Evolutionary conservation across 2,329 filamentous ascomycete genomes (phyloP), one percentile per base, ranked within the genome.

Genomic region (Corynespora cassiicola): DNA sequence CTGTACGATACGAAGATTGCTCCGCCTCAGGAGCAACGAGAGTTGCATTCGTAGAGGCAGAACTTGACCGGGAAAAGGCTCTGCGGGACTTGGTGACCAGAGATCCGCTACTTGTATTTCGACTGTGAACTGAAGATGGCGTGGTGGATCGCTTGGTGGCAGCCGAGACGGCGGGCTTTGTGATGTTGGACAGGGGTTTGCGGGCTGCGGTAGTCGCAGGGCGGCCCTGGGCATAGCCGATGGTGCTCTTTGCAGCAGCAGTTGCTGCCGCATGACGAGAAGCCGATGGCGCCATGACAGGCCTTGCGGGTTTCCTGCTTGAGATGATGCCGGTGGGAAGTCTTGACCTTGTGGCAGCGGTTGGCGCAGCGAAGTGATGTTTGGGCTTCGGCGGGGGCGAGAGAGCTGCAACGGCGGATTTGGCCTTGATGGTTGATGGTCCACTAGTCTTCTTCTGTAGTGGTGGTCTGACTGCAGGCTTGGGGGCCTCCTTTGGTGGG

Each of bases 141-240:
- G 56, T 37, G 9, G 56, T 42, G 6, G 56, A 49, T 7, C 53
- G 54, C 5, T 51, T 49, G 8, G 56, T 36, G 7, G 47, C 28
- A n/a, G 54, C 37, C 8, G 60, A 58, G 28, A 54, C 56, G 19
- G 59, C 45, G 8, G 58, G 58, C 39, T 57, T 65, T 24, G 58
- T 63, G 31, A 67, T 49, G 42, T 65, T 68, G 23, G 65, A 63
- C 18, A 68, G 58, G 6, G 66, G 66, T 29, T 66, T 65, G 33
- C 66, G 65, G 16, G 58, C 36, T 25, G 56, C 46, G 29, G 54
- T 45, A 14, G 75, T 75, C 3, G 76, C 72, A 8, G 73, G 72
- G 21, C 88, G 81, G 21, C 91, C 90, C 65, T 87, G 89, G 39
- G 81, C 88, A 63, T 95, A 96, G 11, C 91, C 91, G 26, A 96